Evolutionary conservation across 208 protist species (phyloP), one percentile per base, ranked within the genome.

Genomic region (Crithidia brevicula): DNA sequence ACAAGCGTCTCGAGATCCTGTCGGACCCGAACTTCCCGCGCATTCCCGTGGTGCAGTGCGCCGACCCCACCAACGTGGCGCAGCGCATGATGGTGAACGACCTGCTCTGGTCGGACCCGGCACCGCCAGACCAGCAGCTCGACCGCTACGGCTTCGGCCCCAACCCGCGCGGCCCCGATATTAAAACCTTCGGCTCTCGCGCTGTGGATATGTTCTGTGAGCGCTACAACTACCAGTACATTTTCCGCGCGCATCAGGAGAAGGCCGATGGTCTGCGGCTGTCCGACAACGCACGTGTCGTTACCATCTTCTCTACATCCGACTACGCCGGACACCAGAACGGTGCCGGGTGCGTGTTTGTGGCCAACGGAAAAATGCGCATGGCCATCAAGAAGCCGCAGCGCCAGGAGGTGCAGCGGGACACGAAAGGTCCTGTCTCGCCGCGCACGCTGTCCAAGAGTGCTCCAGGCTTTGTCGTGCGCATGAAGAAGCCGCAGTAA

Each of bases 181-280:
- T 97, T 71, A 93, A 95, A 66, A 93, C 84, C 16, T 98, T 97
- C 63, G 91, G 91, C 57, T 85, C 83, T 3, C 81, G 89, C 18
- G 91, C 91, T 6, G 92, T 98, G 34, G 91, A 97, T 49, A 93
- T 97, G 83, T 98, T 98, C 76, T 95, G 88, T 64, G 82, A 91
- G 72, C 79, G 80, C 36, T 96, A 96, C 87, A 94, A 91, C 74
- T 93, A 96, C 71, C 87, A 97, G 76, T 96, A 96, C 81, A 97
- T 98, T 50, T 96, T 98, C 78, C 90, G 94, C 34, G 94, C 92
- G n/a, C 94, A 98, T 49, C 91, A 98, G 61, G 89, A 96, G 62
- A 96, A 95, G 77, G 86, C 90, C 20, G 89, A 97, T 67, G 94
- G 94, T 2, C 66, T 98, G 7, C 82, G 93, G n/a, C 72, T 97